Base-by-base conservation (phyloP, 257 asterid species). In the Rauvolfia tetraphylla region DNA sequence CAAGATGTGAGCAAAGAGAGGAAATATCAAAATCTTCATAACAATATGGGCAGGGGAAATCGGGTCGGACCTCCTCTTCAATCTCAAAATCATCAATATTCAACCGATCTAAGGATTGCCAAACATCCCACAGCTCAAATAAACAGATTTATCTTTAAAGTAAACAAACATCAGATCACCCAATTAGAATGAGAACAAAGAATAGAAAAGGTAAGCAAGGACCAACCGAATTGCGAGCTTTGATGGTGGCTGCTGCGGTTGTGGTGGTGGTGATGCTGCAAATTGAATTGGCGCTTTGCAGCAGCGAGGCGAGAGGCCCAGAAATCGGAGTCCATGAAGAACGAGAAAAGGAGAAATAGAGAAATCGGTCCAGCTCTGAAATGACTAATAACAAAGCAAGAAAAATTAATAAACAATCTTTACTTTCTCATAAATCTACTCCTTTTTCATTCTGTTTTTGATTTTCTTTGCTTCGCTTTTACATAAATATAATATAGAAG, bases 1-100 rank as follows among this genome's bases (percentile, higher is more conserved):
- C 96, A 0, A 93, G 96, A 87, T 93, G 97, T 6, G 89, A 84
- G 85, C 96, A 92, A 77, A 93, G 93, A 70, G 96, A 90, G n/a
- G 86, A 84, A 49, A 87, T 72, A 82, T 93, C 98, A 68, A 88
- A 92, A 71, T 93, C 97, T 75, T 90, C 96, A 49, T 79, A 89
- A 62, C 98, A 93, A 90, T 85, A 92, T 17, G 97, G 97, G 79
- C 97, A 93, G 7, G 91, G 88, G 44, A 85, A 86, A 79, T 92
- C 94, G 77, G 90, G 91, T 57, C 89, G 89, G 88, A 71, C 76
- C 85, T 91, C 97, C 77, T 90, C 97, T 78, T 93, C 97, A 73
- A 83, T 85, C 84, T 89, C 97, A 39, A 90, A 79, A 76, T 89
- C 97, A 63, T 89, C 97, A 71, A 84, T 74, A 63, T 75, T 86